Conservation (phyloP, 2,329 filamentous ascomycete species). For the Aspergillus amoenus region DNA sequence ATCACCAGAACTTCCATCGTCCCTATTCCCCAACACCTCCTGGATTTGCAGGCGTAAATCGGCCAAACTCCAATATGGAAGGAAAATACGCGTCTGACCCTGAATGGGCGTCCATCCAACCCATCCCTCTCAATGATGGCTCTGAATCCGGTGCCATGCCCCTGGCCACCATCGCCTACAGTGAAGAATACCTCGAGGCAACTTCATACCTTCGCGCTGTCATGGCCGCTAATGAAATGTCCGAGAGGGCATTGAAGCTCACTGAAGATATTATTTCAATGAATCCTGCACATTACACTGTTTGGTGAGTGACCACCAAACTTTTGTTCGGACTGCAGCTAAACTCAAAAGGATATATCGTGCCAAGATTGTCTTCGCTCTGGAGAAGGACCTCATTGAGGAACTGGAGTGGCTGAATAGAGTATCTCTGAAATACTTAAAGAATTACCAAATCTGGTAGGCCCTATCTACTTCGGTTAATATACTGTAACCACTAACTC, state of each 20-base stretch:
- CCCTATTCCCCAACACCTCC: conserved; percentile 4
- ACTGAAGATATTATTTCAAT: conserved; percentile 87
- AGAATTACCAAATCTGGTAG: conserved; percentile 98
- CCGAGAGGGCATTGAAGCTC: conserved; percentile 71
- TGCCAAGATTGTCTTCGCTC: conserved; percentile 70
- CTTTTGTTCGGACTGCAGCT: conserved; percentile 10
- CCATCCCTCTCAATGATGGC: conserved; percentile 81
- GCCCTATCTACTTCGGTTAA: neutral
- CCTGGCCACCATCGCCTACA: conserved; percentile 89
- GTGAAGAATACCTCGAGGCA: conserved; percentile 84
- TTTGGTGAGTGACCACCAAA: conserved; percentile 62
- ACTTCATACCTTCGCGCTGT: conserved; percentile 91
- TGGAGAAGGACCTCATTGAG: conserved; percentile 63
- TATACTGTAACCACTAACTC: neutral
- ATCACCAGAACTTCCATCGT: neutral
- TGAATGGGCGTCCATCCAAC: conserved; percentile 79
- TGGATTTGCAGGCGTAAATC: neutral
- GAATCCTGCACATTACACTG: conserved; percentile 97
- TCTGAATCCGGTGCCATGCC: conserved; percentile 55
- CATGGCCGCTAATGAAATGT: conserved; percentile 86
- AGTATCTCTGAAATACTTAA: conserved; percentile 78
- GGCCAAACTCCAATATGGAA: conserved; percentile 22
- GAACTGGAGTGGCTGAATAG: conserved; percentile 86
- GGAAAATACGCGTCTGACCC: conserved; percentile 63
- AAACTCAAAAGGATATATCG: conserved; percentile 68